A percentile compares a stretch with the other conserved stretches of the same genome.
Evolutionary conservation across 1,284 basidiomycete species (phyloP).

Genomic region (Moesziomyces aphidis): DNA sequence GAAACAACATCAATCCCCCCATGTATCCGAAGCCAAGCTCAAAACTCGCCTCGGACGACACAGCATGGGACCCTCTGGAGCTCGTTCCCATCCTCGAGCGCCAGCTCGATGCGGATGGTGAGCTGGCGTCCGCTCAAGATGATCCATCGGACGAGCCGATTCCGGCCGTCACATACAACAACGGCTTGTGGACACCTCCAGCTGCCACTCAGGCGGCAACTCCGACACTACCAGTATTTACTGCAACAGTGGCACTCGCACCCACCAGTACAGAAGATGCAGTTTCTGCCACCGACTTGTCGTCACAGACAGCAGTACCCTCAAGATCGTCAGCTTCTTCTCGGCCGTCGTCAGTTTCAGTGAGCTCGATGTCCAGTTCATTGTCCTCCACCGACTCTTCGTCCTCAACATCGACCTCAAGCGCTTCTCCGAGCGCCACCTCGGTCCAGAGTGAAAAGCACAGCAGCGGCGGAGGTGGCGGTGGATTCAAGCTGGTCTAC

Average conservation of each 20-base stretch:
- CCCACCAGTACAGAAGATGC: neutral
- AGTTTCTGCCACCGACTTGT: neutral
- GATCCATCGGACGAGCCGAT: too few relatives aligned
- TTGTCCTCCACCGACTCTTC: too few relatives aligned
- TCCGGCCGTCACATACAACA: slow-evolving; percentile 17
- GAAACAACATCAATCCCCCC: slow-evolving; percentile 17
- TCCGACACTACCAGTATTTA: slow-evolving; percentile 7
- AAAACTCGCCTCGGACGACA: neutral
- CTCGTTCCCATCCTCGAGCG: slow-evolving; percentile 7
- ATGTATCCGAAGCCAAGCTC: neutral
- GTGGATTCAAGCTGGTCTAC: slow-evolving; percentile 54
- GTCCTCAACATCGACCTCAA: neutral
- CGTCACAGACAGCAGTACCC: neutral
- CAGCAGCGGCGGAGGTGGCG: neutral
- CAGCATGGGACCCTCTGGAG: neutral
- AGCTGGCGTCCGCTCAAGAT: neutral
- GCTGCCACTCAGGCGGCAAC: slow-evolving; percentile 3
- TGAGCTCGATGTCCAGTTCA: too few relatives aligned
- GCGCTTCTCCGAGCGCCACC: slow-evolving; percentile 2
- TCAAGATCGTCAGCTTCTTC: neutral
- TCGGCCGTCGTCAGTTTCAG: neutral
- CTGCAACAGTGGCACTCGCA: slow-evolving; percentile 4
- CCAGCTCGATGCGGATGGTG: slow-evolving; percentile 11
- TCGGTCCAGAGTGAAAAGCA: neutral
- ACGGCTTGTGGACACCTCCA: slow-evolving; percentile 42